Evolutionary conservation across 2,329 filamentous ascomycete genomes (phyloP).

Genomic region (Ceratocystis harringtonii): DNA sequence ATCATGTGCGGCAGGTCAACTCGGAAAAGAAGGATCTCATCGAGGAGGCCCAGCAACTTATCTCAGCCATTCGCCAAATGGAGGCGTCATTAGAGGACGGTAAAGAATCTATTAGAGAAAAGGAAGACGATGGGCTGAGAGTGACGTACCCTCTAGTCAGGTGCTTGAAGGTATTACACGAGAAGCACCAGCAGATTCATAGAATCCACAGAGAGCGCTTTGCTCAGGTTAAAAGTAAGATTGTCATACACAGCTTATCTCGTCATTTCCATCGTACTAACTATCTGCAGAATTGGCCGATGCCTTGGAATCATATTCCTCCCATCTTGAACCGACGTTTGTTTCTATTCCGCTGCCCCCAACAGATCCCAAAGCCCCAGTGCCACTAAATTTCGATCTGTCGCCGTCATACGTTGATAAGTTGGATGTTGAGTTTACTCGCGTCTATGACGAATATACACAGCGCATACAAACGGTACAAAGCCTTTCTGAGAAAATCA

Average conservation of each 20-base stretch:
- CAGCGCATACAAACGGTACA: slow-evolving; percentile 65
- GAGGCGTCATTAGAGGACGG: slow-evolving; percentile 73
- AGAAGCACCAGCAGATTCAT: slow-evolving; percentile 68
- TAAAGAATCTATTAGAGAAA: slow-evolving; percentile 47
- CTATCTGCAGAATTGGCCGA: slow-evolving; percentile 60
- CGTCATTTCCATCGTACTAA: neutral
- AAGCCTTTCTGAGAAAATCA: slow-evolving; percentile 64
- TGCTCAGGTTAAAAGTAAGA: slow-evolving; percentile 84
- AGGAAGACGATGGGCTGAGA: slow-evolving; percentile 52
- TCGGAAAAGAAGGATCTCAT: slow-evolving; percentile 79
- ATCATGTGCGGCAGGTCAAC: slow-evolving; percentile 71
- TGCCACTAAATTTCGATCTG: slow-evolving; percentile 80
- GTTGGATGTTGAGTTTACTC: slow-evolving; percentile 79
- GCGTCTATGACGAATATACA: slow-evolving; percentile 93
- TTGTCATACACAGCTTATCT: neutral
- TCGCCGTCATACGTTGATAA: slow-evolving; percentile 75
- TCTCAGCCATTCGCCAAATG: slow-evolving; percentile 84
- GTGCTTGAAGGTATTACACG: slow-evolving; percentile 67
- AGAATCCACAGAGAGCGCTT: slow-evolving; percentile 81
- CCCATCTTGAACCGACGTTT: slow-evolving; percentile 81
- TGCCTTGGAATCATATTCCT: slow-evolving; percentile 89
- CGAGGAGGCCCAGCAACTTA: slow-evolving; percentile 76
- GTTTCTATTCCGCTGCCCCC: slow-evolving; percentile 75
- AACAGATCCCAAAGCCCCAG: slow-evolving; percentile 56
- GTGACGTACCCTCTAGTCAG: slow-evolving; percentile 71